These are phyloP conservation scores for Hymenoscyphus fraxineus DNA, from an alignment of 2,329 filamentous ascomycete species.

Conservation along the genomic window DNA sequence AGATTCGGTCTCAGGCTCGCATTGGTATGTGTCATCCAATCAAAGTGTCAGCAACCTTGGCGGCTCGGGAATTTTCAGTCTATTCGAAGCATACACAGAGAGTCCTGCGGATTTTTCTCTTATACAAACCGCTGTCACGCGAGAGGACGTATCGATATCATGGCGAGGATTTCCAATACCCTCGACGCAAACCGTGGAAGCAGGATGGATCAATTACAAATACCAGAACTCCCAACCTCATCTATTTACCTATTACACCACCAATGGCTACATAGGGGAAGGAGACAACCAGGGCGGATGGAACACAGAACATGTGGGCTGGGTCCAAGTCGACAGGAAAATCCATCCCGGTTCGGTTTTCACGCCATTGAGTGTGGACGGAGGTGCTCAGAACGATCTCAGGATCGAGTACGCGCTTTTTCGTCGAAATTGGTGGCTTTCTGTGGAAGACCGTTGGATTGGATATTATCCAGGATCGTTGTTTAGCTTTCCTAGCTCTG, in stretches of 20 bases:
- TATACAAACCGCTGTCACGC: conserved; percentile 17
- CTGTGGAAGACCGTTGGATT: conserved; percentile 16
- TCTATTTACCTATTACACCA: conserved; percentile 20
- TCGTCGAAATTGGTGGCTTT: conserved; percentile 19
- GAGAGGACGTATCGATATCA: background rate
- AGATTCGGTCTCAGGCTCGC: conserved; percentile 4
- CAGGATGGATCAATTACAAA: conserved; percentile 21
- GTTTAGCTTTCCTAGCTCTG: conserved; percentile 3
- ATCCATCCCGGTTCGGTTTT: conserved; percentile 19
- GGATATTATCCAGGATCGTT: conserved; percentile 20
- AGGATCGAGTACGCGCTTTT: conserved; percentile 15
- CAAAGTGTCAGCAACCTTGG: conserved; percentile 14
- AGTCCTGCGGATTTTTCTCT: conserved; percentile 18
- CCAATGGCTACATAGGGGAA: conserved; percentile 11
- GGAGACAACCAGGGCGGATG: conserved; percentile 17
- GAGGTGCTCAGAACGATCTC: conserved; percentile 5
- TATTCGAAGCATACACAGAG: conserved; percentile 15
- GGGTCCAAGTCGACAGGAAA: conserved; percentile 16
- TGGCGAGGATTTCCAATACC: background rate
- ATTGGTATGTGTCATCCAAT: conserved; percentile 18
- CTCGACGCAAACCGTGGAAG: conserved; percentile 18
- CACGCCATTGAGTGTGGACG: conserved; percentile 2
- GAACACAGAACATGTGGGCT: conserved; percentile 17
- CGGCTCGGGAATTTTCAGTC: conserved; percentile 15
- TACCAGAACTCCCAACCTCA: conserved; percentile 13